These are phyloP conservation scores for Phylloboletellus chloephorus DNA, from an alignment of 1,284 basidiomycete species.

Conservation along the genomic window DNA sequence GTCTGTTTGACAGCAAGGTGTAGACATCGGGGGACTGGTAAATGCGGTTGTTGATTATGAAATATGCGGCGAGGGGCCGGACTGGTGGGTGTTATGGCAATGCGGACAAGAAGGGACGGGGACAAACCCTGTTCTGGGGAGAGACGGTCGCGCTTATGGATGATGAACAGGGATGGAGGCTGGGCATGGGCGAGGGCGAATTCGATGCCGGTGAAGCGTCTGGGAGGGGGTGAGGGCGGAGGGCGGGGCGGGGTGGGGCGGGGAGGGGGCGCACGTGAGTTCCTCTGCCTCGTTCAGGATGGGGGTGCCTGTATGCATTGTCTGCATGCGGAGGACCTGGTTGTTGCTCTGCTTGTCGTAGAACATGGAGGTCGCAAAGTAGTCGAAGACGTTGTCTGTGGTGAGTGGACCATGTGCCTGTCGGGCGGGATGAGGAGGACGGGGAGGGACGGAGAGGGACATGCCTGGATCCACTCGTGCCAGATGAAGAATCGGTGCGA, in stretches of 20 bases:
- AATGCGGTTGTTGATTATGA: conserved; percentile 80
- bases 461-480: conserved; percentile 77
- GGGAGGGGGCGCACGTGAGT: conserved; percentile 51
- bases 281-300: conserved; percentile 73
- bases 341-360: conserved; percentile 89
- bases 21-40: conserved; percentile 84
- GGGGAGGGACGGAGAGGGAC: conserved; percentile 6
- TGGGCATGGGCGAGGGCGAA: conserved; percentile 75
- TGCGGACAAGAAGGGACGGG: conserved; percentile 2
- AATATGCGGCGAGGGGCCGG: conserved; percentile 72
- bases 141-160: conserved; percentile 77
- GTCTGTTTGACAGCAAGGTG: conserved; percentile 72
- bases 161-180: conserved; percentile 75
- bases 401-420: conserved; percentile 70
- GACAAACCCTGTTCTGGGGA: conserved; percentile 72
- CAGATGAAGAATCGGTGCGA: conserved; percentile 78
- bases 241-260: neutral
- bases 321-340: conserved; percentile 85
- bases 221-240: conserved; percentile 27
- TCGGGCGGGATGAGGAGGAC: conserved; percentile 4
- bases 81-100: conserved; percentile 39
- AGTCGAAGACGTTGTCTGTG: conserved; percentile 74
- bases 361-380: conserved; percentile 82
- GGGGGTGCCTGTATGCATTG: conserved; percentile 69
- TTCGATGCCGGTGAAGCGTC: conserved; percentile 78